Evolutionary conservation across 768 basidiomycete genomes (phyloP).

Genomic region (Pholiota molesta): DNA sequence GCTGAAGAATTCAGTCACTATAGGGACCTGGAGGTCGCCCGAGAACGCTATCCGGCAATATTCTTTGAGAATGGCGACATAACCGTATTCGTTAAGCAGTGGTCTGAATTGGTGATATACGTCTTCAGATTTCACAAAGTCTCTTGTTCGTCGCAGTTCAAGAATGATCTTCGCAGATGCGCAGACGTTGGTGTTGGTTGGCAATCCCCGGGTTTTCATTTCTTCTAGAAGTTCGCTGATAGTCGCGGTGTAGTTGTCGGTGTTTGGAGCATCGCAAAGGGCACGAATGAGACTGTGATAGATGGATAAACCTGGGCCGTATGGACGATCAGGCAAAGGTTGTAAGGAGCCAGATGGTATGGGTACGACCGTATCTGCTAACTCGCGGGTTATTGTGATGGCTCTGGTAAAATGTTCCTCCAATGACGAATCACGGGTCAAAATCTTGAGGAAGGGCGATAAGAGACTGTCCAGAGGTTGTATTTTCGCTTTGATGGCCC

Average conservation of each 20-base stretch:
- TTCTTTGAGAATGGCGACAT: conserved; percentile 61
- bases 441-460: conserved; percentile 53
- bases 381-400: conserved; percentile 46
- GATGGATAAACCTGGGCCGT: conserved; percentile 52
- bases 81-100: conserved; percentile 60
- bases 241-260: conserved; percentile 49
- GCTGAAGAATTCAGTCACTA: conserved; percentile 65
- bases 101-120: conserved; percentile 53
- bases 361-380: conserved; percentile 9
- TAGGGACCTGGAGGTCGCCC: conserved; percentile 39
- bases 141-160: conserved; percentile 64
- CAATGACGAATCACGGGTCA: conserved; percentile 43
- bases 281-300: conserved; percentile 58
- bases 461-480: conserved; percentile 52
- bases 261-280: conserved; percentile 44
- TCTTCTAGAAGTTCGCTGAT: conserved; percentile 61
- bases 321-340: conserved; percentile 30
- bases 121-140: conserved; percentile 60
- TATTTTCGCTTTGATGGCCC: conserved; percentile 45
- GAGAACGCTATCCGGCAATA: conserved; percentile 63
- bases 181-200: conserved; percentile 44
- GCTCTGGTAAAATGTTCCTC: conserved; percentile 55
- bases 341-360: conserved; percentile 17
- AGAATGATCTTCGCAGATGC: conserved; percentile 60
- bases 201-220: conserved; percentile 58